phyloP scores from a whole-genome alignment of 208 protist species.

The Trypanosoma conorhini region DNA sequence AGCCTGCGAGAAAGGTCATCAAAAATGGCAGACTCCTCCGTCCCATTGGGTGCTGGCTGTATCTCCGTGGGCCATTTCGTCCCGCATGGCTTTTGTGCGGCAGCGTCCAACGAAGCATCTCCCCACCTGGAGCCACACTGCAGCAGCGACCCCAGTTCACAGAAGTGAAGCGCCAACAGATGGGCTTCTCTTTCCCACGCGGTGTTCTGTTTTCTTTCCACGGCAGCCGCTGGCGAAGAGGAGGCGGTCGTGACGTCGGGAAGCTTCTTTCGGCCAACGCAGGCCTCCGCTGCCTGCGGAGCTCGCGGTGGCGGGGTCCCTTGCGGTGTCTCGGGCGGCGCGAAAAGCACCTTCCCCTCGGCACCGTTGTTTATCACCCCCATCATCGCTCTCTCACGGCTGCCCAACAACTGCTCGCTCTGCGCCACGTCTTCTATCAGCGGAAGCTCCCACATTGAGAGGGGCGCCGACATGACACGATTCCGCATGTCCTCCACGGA shows the following conservation, averaged over 20 bases:
- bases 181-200: neutral
- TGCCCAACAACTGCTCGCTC: neutral
- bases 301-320: neutral
- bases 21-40: neutral
- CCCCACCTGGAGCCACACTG: neutral
- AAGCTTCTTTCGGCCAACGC: neutral
- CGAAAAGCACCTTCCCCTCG: neutral
- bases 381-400: neutral
- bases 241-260: neutral
- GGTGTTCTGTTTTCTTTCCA: neutral
- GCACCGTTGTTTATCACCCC: neutral
- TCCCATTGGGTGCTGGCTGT: neutral
- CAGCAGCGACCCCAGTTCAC: constrained; percentile 3
- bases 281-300: neutral
- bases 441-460: constrained; percentile 47
- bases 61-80: neutral
- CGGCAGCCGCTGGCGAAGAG: neutral
- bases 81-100: neutral
- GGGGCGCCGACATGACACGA: constrained; percentile 1
- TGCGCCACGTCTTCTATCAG: constrained; percentile 1
- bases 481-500: constrained; percentile 16
- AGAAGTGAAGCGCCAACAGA: neutral
- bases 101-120: neutral
- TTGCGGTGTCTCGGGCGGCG: neutral
- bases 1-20: neutral